Conservation (phyloP, 192 early-diverging fungal genomes). For the Spizellomyces punctatus region DNA sequence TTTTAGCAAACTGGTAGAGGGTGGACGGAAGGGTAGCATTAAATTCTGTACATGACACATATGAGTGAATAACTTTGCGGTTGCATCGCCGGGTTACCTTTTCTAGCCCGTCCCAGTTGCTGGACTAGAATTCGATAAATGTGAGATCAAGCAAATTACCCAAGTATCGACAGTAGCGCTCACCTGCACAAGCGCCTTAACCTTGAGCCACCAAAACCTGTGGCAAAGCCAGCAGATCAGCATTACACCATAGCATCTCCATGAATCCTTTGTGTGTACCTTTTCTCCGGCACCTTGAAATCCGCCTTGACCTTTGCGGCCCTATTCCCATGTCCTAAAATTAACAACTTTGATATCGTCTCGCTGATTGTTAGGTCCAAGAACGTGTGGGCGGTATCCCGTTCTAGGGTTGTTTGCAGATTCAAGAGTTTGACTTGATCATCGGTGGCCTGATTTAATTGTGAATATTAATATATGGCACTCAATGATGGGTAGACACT, state of each 20-base stretch:
- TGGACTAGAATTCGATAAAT: slow-evolving; percentile 8
- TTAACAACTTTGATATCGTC: slow-evolving; percentile 81
- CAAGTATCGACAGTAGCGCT: neutral
- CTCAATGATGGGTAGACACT: neutral
- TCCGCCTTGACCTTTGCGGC: slow-evolving; percentile 82
- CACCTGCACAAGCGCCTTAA: slow-evolving; percentile 72
- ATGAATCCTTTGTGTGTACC: slow-evolving; percentile 43
- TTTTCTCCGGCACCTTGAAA: slow-evolving; percentile 82
- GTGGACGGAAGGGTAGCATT: neutral
- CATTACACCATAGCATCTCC: neutral
- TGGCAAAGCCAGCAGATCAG: neutral
- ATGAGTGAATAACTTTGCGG: neutral
- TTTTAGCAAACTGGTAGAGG: slow-evolving; percentile 31
- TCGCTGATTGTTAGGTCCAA: slow-evolving; percentile 78
- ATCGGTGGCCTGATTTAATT: slow-evolving; percentile 64
- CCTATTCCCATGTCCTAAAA: slow-evolving; percentile 65
- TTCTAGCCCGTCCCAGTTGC: slow-evolving; percentile 89
- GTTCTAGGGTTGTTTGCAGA: slow-evolving; percentile 73
- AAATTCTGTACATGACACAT: neutral
- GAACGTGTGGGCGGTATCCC: slow-evolving; percentile 67
- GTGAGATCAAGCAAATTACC: neutral
- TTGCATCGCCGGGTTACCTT: slow-evolving; percentile 43
- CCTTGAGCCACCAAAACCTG: slow-evolving; percentile 88
- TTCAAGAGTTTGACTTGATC: slow-evolving; percentile 78
- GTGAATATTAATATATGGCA: neutral